Percentiles rank a stretch among this genome's conserved stretches.
Conservation (phyloP, 176 grass and related monocot genomes). For the Lolium rigidum region DNA sequence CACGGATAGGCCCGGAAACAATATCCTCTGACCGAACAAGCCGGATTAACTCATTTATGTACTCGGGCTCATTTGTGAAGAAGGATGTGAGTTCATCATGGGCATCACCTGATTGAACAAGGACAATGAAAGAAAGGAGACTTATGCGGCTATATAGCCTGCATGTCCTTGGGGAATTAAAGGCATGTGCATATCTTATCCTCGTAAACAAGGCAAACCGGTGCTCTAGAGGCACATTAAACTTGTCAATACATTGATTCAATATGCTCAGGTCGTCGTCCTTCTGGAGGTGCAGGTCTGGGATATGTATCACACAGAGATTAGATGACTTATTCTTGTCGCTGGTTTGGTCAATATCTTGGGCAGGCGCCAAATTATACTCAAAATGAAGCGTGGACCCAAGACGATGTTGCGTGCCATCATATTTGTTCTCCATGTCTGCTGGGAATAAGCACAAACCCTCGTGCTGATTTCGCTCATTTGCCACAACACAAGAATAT, state of each 20-base stretch:
- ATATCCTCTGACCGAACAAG: constrained; percentile 90
- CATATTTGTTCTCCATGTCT: constrained; percentile 75
- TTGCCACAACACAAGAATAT: constrained; percentile 92
- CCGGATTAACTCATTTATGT: constrained; percentile 91
- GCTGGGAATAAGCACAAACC: constrained; percentile 75
- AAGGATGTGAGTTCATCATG: constrained; percentile 92
- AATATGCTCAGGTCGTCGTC: constrained; percentile 92
- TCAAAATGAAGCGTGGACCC: constrained; percentile 99
- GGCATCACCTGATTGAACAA: constrained; percentile 96
- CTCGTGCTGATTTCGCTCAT: constrained; percentile 79
- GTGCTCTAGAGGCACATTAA: constrained; percentile 81
- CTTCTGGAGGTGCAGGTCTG: constrained; percentile 82
- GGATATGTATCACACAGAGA: constrained; percentile 89
- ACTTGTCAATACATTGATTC: constrained; percentile 78
- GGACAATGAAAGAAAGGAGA: constrained; percentile 92
- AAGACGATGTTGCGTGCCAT: constrained; percentile 73
- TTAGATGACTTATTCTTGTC: constrained; percentile 59
- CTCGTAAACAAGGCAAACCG: constrained; percentile 93
- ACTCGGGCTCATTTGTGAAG: constrained; percentile 99
- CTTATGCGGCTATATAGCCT: constrained; percentile 93
- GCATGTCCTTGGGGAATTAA: constrained; percentile 67
- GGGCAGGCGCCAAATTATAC: constrained; percentile 55
- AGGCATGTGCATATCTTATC: constrained; percentile 92
- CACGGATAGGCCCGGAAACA: constrained; percentile 81
- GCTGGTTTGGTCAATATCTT: constrained; percentile 51